Evolutionary conservation across 1,284 basidiomycete genomes (phyloP), one percentile per base, ranked within the genome.

Genomic region (Trichosporon sp.): DNA sequence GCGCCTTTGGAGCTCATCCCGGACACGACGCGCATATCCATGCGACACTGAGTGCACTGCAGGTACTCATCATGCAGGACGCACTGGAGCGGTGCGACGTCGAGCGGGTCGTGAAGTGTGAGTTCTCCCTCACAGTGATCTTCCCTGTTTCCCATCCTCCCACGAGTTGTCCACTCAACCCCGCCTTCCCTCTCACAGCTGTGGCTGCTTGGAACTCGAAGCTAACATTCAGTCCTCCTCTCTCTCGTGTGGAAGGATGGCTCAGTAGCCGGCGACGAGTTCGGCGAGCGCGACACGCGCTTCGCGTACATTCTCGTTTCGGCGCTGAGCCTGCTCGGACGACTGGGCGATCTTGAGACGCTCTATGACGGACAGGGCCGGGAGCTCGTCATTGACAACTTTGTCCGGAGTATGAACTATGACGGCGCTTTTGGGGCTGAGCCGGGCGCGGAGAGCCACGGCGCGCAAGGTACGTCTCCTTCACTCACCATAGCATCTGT

Each of bases 371-470:
- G 77, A 0, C 68, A 64, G 14, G 79, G 76, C 74, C 84, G 87
- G 48, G 89, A 91, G 46, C 88, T 87, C 74, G 90, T 93, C 0
- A 88, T 93, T 6, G 86, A 83, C 2, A 94, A 96, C 82, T 88
- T 99, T 59, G 80, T 86, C 12, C 85, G 87, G 43, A 97, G 96
- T 82, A 88, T 87, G 79, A 99, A 99, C 82, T 96, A 95, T 80
- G 96, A 99, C 80, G 96, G 96, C 2, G 96, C 95, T 0, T 99
- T 97, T 77, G 96, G 96, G 11, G 90, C 88, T 51, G 84, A 86
- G 21, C 87, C 89, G 8, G 96, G 95, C 0, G 94, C 92, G 0
- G 96, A 99, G 85, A 94, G 91, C 75, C 96, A 98, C 84, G 90
- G 95, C 6, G 92, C 88, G 0, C 93, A 96, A 88, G 93, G 95